Evolutionary conservation across 306 rosid genomes (phyloP).

Genomic region (Rubus idaeus): DNA sequence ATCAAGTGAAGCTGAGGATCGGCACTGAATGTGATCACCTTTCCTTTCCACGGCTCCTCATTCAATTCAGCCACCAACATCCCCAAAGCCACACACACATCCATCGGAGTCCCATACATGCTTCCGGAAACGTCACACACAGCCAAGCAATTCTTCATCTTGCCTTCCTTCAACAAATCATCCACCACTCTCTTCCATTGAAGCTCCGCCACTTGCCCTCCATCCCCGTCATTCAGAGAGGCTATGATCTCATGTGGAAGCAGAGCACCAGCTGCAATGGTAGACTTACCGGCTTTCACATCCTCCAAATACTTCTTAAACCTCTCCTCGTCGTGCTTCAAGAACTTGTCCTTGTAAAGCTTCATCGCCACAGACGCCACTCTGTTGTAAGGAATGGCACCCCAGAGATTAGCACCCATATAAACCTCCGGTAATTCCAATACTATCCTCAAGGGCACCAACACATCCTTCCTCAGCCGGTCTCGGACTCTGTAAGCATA

Average conservation of each 20-base stretch:
- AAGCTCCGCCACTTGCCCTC: slow-evolving; percentile 53
- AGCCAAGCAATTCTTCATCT: slow-evolving; percentile 48
- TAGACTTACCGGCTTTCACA: slow-evolving; percentile 40
- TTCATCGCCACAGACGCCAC: slow-evolving; percentile 73
- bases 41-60: slow-evolving; percentile 70
- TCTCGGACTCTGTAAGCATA: slow-evolving; percentile 70
- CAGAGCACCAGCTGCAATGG: slow-evolving; percentile 59
- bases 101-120: slow-evolving; percentile 52
- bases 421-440: slow-evolving; percentile 72
- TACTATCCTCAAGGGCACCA: slow-evolving; percentile 60
- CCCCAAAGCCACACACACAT: slow-evolving; percentile 63
- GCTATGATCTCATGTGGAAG: slow-evolving; percentile 57
- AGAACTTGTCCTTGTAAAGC: slow-evolving; percentile 42
- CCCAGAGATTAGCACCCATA: slow-evolving; percentile 61
- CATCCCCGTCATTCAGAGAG: slow-evolving; percentile 29
- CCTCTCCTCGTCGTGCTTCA: slow-evolving; percentile 54
- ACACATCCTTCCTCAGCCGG: slow-evolving; percentile 59
- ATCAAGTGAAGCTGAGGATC: slow-evolving; percentile 52
- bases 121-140: slow-evolving; percentile 64
- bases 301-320: slow-evolving; percentile 47
- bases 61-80: slow-evolving; percentile 57
- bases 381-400: slow-evolving; percentile 49
- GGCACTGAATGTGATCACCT: slow-evolving; percentile 50
- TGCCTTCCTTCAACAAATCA: slow-evolving; percentile 46
- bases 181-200: slow-evolving; percentile 78